A percentile compares a stretch with the other conserved stretches of the same genome.
Conservation (phyloP, 495 filamentous ascomycete genomes). For the Daldinia concentrica region DNA sequence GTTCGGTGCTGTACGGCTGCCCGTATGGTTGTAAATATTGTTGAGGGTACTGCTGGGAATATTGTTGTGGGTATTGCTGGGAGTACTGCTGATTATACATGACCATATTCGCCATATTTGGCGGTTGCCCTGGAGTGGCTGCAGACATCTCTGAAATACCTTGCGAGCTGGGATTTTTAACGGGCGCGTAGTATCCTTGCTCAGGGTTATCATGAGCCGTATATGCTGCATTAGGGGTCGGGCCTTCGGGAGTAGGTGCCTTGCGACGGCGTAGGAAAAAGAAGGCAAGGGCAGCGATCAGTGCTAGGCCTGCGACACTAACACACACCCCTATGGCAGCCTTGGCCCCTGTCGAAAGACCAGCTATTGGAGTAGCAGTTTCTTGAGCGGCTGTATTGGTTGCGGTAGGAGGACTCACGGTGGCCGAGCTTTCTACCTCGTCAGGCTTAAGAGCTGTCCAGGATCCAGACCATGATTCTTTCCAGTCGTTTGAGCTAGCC, state of each 20-base stretch:
- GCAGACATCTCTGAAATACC: constrained; percentile 29
- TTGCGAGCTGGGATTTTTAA: constrained; percentile 34
- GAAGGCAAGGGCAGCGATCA: constrained; percentile 50
- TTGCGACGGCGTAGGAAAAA: constrained; percentile 52
- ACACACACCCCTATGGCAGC: constrained; percentile 56
- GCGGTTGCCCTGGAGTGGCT: constrained; percentile 3
- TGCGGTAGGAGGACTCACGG: constrained; percentile 23
- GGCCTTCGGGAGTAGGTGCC: constrained; percentile 13
- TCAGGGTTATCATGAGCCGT: constrained; percentile 11
- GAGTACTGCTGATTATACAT: constrained; percentile 35
- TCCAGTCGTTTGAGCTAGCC: constrained; percentile 47
- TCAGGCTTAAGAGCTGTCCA: constrained; percentile 48
- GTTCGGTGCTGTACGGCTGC: constrained; percentile 36
- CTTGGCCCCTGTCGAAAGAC: constrained; percentile 53
- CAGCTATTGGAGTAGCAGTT: constrained; percentile 19
- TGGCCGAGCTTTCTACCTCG: constrained; percentile 18
- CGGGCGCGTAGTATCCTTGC: constrained; percentile 39
- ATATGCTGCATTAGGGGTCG: constrained; percentile 11
- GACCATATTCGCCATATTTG: constrained; percentile 6
- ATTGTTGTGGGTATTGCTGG: constrained; percentile 31
- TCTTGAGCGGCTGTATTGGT: constrained; percentile 8
- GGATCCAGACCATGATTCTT: constrained; percentile 49
- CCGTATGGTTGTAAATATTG: constrained; percentile 33
- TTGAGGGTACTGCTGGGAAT: constrained; percentile 35
- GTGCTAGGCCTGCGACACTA: constrained; percentile 46